Evolutionary conservation across 2,329 filamentous ascomycete species (phyloP), one percentile per base, ranked within the genome.

Genomic region (Penicillium italicum): DNA sequence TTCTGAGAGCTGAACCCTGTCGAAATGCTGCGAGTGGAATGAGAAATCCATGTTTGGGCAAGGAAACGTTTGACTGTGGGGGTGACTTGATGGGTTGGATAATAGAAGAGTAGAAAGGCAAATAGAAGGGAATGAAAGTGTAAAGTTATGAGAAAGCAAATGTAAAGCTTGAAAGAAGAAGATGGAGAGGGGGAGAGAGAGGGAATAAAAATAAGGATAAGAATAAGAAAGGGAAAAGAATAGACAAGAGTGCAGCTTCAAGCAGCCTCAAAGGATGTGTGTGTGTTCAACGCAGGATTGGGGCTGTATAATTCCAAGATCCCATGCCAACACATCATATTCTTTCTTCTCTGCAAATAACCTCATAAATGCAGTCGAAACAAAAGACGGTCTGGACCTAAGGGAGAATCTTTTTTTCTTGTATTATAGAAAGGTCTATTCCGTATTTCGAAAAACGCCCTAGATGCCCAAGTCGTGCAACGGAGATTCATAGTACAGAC

Each of bases 401-500:
- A 36, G 31, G 12, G 7, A 14, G 34, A 36, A 31, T 41, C 20
- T 24, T 41, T 40, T 48, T 44, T 18, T 41, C 37, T 51, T 34
- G 40, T 50, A 43, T 46, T 42, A 26, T 53, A 43, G 28, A 5
- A 48, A 26, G 33, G 54, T 57, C 59, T 58, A 44, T 46, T 51
- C 60, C 62, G 48, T 43, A 43, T 62, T 62, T 60, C 58, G 55
- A 61, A 57, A 65, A 47, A 58, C 56, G 41, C 42, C 33, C 36
- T 38, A 52, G 41, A 53, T 53, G 20, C 57, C 59, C 47, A 56
- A 43, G 59, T 62, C 62, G 71, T 73, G 67, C 58, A 69, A 72
- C 71, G 57, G 59, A 57, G 57, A 63, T 62, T 57, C 64, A 66
- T 60, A 61, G 58, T 62, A 63, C 63, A 64, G 55, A 58, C 55